Evolutionary conservation across 352 stramenopile species (phyloP).

Genomic region (Globisporangium barbulae): DNA sequence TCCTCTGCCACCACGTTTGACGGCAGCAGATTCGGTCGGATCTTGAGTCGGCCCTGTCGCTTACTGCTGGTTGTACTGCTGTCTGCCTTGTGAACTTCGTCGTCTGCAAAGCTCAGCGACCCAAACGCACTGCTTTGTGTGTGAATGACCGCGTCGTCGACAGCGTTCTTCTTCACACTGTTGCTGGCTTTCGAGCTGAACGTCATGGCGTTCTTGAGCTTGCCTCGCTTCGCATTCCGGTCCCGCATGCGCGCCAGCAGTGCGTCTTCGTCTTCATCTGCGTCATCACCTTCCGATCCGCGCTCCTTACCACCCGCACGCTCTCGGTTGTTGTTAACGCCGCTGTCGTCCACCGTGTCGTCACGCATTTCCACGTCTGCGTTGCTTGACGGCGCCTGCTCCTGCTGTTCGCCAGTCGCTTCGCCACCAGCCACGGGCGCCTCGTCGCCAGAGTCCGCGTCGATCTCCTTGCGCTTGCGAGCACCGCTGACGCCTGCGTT

Average conservation of each 20-base stretch:
- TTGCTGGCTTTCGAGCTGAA: slow-evolving; percentile 2
- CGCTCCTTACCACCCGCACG: background rate
- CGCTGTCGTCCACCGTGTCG: background rate
- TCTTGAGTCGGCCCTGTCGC: slow-evolving; percentile 34
- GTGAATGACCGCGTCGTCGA: background rate
- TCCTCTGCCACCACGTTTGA: slow-evolving; percentile 21
- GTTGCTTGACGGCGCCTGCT: background rate
- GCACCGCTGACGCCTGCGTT: background rate
- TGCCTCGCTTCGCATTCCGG: slow-evolving; percentile 5
- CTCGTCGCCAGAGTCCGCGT: slow-evolving; percentile 18
- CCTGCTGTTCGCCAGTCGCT: background rate
- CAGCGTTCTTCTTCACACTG: slow-evolving; percentile 35
- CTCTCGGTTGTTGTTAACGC: background rate
- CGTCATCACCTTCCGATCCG: background rate
- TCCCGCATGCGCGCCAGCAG: slow-evolving; percentile 8
- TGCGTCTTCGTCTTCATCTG: background rate
- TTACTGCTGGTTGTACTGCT: slow-evolving; percentile 15
- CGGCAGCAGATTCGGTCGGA: slow-evolving; percentile 55
- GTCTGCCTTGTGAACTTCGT: background rate
- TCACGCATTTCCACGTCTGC: slow-evolving; percentile 4
- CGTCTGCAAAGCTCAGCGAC: slow-evolving; percentile 57
- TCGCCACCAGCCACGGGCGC: background rate
- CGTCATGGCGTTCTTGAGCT: slow-evolving; percentile 1
- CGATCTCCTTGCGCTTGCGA: slow-evolving; percentile 32
- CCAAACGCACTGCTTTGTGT: background rate